Evolutionary conservation across 2,329 filamentous ascomycete genomes (phyloP).

Genomic region (Laburnicola sp.): DNA sequence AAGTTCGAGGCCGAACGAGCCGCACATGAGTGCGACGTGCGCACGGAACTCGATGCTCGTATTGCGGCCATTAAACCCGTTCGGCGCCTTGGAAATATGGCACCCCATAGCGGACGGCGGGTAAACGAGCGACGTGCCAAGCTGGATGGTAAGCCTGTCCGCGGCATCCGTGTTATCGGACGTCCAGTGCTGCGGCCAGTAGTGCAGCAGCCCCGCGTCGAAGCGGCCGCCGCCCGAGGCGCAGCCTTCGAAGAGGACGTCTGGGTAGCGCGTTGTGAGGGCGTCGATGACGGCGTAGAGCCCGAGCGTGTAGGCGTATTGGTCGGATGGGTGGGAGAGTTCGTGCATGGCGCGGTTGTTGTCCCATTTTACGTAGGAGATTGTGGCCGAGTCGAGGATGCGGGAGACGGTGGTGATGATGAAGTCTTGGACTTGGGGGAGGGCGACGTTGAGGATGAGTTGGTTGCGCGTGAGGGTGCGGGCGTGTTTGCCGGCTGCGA

Average conservation of each 20-base stretch:
- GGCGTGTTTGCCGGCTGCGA: slow-evolving; percentile 61
- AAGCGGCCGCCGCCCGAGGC: slow-evolving; percentile 67
- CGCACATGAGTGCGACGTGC: slow-evolving; percentile 70
- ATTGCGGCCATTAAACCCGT: slow-evolving; percentile 59
- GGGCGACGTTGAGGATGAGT: slow-evolving; percentile 63
- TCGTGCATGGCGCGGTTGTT: slow-evolving; percentile 69
- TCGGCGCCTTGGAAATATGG: slow-evolving; percentile 65
- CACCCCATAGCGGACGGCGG: slow-evolving; percentile 66
- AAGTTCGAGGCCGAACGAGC: slow-evolving; percentile 67
- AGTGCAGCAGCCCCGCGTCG: slow-evolving; percentile 65
- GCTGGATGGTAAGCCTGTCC: slow-evolving; percentile 64
- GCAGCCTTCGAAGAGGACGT: slow-evolving; percentile 68
- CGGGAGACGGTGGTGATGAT: slow-evolving; percentile 60
- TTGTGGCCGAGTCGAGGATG: slow-evolving; percentile 58
- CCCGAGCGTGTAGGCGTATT: slow-evolving; percentile 65
- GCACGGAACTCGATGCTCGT: slow-evolving; percentile 63
- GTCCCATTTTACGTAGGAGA: slow-evolving; percentile 69
- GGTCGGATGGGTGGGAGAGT: slow-evolving; percentile 55
- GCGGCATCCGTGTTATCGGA: slow-evolving; percentile 67
- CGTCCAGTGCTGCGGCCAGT: slow-evolving; percentile 68
- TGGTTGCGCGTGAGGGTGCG: slow-evolving; percentile 61
- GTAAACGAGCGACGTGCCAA: slow-evolving; percentile 66
- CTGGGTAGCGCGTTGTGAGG: slow-evolving; percentile 61
- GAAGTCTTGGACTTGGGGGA: slow-evolving; percentile 65
- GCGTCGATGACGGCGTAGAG: slow-evolving; percentile 65